Base-by-base conservation (phyloP, 352 stramenopile species). In the Phytopythium chamaehyphon region DNA sequence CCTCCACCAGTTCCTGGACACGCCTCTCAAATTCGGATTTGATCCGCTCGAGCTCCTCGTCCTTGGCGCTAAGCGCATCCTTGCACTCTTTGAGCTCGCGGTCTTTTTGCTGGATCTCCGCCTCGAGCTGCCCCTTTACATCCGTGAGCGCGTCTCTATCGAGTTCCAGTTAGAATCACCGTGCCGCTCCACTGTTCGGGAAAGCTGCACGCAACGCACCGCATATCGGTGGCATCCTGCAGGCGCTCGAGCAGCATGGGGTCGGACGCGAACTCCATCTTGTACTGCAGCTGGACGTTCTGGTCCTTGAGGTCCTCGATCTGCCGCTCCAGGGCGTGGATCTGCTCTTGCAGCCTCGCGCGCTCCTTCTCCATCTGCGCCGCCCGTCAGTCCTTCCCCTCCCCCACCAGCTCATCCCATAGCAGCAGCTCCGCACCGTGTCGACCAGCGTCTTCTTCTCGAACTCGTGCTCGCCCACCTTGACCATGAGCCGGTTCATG, bases 371-470 rank as follows among this genome's bases (percentile, higher is more conserved):
- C 79, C 78, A 90, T 90, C 70, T 89, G 56, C 49, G 57, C 12
- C 48, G 33, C 9, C 21, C 64, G 11, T 39, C 21, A 23, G 39
- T 38, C 39, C 18, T 7, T 28, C 6, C 22, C n/a, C 23, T 28
- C 36, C 15, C 23, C 39, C 22, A 19, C 31, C 31, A 24, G 38
- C 19, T 7, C 15, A 48, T 45, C 15, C 40, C 4, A 45, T 10
- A 43, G 15, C 19, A 26, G 35, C 35, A 6, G 22, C 6, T 5
- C 33, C 57, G 23, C 51, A 85, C 74, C 59, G 71, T 64, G 38
- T 90, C 76, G 39, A 91, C 80, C 22, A 93, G 74, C 59, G 69
- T 88, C 56, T 88, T 90, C 70, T 93, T 93, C 62, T 93, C 83
- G 40, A 91, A 93, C 57, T 93, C 83, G 69, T 91, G 83, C 54